Evolutionary conservation across 768 basidiomycete genomes (phyloP).

Genomic region (Brasilioporus rufonigricans): DNA sequence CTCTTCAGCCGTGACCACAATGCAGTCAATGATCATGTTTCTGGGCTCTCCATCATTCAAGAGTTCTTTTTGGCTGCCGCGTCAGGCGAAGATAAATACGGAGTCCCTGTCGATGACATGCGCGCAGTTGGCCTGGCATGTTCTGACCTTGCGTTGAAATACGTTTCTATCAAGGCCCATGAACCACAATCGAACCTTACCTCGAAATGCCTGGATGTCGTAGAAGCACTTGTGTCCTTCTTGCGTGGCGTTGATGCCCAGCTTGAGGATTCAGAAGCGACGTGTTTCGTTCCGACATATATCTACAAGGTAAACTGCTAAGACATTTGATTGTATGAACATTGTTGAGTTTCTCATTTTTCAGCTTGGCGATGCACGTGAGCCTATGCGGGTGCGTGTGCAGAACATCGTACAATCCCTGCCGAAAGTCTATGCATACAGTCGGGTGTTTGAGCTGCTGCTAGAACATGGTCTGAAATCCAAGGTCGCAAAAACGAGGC

Average conservation of each 20-base stretch:
- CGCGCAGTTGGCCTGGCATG: conserved; percentile 76
- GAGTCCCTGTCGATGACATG: conserved; percentile 43
- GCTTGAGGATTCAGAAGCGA: conserved; percentile 81
- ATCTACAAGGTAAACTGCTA: conserved; percentile 71
- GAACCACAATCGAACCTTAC: conserved; percentile 89
- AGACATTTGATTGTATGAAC: not conserved
- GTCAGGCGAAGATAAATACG: conserved; percentile 53
- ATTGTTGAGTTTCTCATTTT: conserved; percentile 3
- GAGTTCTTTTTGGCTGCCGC: conserved; percentile 70
- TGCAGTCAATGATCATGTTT: conserved; percentile 87
- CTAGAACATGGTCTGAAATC: conserved; percentile 87
- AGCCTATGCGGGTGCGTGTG: conserved; percentile 75
- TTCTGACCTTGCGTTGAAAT: conserved; percentile 90
- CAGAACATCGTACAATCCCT: conserved; percentile 82
- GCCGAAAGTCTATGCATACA: conserved; percentile 90
- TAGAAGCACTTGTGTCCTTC: conserved; percentile 76
- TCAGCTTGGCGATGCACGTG: conserved; percentile 91
- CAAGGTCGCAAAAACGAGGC: conserved; percentile 89
- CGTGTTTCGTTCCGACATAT: conserved; percentile 85
- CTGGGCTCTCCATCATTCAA: conserved; percentile 68
- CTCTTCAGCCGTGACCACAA: conserved; percentile 96
- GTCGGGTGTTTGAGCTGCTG: conserved; percentile 84
- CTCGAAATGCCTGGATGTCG: conserved; percentile 83
- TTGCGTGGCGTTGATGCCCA: conserved; percentile 72
- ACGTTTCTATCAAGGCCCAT: conserved; percentile 84